Evolutionary conservation across 257 asterid genomes (phyloP).

Genomic region (Petunia secreta): DNA sequence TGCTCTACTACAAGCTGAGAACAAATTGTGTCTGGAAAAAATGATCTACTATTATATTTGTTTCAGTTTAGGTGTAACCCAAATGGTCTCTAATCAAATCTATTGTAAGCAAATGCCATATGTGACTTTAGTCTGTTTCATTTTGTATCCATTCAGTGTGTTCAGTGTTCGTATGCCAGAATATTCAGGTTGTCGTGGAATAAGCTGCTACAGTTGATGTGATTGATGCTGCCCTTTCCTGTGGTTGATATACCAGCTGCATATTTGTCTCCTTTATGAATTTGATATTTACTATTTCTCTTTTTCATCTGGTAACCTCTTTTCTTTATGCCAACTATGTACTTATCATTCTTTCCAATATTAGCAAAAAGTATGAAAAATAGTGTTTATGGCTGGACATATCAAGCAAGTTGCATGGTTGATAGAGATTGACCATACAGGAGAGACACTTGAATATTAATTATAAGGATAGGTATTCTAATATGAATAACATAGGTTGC

Average conservation of each 20-base stretch:
- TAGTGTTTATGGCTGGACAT: neutral
- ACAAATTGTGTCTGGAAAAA: neutral
- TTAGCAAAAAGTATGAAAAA: neutral
- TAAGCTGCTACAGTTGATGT: neutral
- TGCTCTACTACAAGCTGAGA: neutral
- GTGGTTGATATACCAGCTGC: neutral
- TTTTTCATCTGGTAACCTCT: slow-evolving; percentile 6
- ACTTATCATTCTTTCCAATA: neutral
- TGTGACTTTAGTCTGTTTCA: neutral
- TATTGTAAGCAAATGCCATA: neutral
- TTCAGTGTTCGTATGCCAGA: neutral
- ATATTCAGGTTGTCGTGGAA: neutral
- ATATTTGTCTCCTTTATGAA: neutral
- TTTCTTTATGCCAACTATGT: neutral
- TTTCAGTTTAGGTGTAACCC: neutral
- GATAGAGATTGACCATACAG: neutral
- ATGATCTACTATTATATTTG: neutral
- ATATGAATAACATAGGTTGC: neutral
- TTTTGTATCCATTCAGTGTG: neutral
- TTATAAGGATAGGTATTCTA: neutral
- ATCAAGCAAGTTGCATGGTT: neutral
- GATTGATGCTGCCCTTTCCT: neutral
- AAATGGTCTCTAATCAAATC: neutral
- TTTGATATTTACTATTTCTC: neutral
- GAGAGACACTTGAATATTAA: neutral